These are phyloP conservation scores for Hevea brasiliensis DNA, from an alignment of 345 rosid species.

Conservation along the genomic window DNA sequence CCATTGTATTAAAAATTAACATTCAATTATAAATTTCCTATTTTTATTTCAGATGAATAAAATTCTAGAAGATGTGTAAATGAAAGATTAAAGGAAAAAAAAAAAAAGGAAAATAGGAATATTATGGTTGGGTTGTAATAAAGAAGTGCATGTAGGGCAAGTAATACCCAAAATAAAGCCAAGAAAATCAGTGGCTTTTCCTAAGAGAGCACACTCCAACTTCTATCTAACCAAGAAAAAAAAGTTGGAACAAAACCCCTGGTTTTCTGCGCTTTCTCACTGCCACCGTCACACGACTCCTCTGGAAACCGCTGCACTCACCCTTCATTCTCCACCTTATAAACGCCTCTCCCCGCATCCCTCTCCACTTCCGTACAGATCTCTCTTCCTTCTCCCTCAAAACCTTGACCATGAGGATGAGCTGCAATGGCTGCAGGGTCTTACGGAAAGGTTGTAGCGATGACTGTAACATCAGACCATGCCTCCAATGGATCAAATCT, in stretches of 20 bases:
- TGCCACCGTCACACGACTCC: not conserved
- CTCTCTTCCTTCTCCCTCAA: not conserved
- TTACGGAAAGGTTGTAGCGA: constrained; percentile 30
- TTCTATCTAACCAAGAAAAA: constrained; percentile 21
- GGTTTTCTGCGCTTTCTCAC: constrained; percentile 23
- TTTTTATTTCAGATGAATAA: too few species aligned
- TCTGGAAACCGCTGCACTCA: constrained; percentile 27
- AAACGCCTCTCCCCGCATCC: not conserved
- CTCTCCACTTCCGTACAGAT: not conserved
- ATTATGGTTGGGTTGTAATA: constrained; percentile 27
- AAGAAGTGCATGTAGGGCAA: constrained; percentile 39
- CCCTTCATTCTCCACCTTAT: not conserved
- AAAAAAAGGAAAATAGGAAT: too few species aligned
- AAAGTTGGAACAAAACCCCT: constrained; percentile 21
- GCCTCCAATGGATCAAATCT: constrained; percentile 28
- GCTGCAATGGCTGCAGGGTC: constrained; percentile 33
- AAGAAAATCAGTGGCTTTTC: constrained; percentile 8
- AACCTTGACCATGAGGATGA: constrained; percentile 21
- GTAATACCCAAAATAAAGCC: not conserved
- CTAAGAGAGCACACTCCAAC: constrained; percentile 14
- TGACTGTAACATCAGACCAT: constrained; percentile 26
- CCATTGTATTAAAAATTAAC: too few species aligned
- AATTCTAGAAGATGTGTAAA: too few species aligned
- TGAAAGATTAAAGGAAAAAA: not conserved
- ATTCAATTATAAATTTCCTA: too few species aligned